A percentile compares a stretch with the other conserved stretches of the same genome.
phyloP scores from a whole-genome alignment of 164 flowering plant genomes.

The Dillenia suffruticosa region DNA sequence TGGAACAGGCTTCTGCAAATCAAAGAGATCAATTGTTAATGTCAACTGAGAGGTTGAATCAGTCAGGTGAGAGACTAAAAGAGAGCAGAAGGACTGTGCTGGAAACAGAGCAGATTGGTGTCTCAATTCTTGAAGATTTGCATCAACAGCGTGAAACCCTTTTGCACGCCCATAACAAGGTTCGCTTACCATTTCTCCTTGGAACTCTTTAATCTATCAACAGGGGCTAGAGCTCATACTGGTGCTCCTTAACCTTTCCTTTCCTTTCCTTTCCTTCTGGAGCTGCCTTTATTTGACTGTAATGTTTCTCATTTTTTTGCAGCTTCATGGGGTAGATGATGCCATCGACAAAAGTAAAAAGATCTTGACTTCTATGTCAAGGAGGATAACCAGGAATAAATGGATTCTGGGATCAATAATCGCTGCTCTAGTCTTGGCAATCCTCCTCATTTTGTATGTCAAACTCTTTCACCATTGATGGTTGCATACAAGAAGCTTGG shows the following conservation, averaged over 20 bases:
- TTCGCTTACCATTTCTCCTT: background rate
- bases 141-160: slow-evolving; percentile 76
- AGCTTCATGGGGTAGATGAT: slow-evolving; percentile 76
- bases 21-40: slow-evolving; percentile 59
- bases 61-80: slow-evolving; percentile 55
- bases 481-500: too few relatives aligned
- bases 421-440: slow-evolving; percentile 50
- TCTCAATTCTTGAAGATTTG: slow-evolving; percentile 66
- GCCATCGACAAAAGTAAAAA: slow-evolving; percentile 70
- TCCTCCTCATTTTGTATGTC: slow-evolving; percentile 41
- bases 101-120: slow-evolving; percentile 75
- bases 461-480: slow-evolving; percentile 31
- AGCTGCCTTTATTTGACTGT: background rate
- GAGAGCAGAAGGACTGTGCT: slow-evolving; percentile 64
- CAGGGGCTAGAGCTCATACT: background rate
- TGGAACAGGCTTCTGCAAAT: slow-evolving; percentile 42
- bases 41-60: slow-evolving; percentile 62
- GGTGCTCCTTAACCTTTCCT: background rate
- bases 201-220: background rate
- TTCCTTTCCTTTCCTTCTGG: background rate
- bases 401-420: slow-evolving; percentile 56
- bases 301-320: slow-evolving; percentile 8
- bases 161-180: slow-evolving; percentile 58
- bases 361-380: slow-evolving; percentile 53
- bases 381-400: slow-evolving; percentile 63